Conservation (phyloP, 1,284 basidiomycete species). For the Cutaneotrichosporon arboriforme region DNA sequence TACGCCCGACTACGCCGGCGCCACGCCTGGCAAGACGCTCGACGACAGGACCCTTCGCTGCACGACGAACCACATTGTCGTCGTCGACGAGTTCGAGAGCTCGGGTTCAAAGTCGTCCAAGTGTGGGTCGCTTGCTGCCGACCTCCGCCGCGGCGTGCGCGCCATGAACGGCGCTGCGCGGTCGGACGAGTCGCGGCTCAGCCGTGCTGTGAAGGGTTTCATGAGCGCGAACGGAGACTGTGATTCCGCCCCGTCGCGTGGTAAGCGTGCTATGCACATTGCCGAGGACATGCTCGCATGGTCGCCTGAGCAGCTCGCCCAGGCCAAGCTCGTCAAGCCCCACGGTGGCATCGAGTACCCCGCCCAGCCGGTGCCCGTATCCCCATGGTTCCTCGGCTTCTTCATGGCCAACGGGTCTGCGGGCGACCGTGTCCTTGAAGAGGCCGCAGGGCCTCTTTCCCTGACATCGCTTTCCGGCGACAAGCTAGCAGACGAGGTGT, state of each 20-base stretch:
- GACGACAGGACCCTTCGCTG: background rate
- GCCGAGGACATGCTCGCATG: background rate
- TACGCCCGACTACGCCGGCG: background rate
- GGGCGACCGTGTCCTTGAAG: background rate
- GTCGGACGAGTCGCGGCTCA: no score
- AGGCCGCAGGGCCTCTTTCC: background rate
- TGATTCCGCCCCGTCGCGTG: no score
- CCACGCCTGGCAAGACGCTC: conserved; percentile 1
- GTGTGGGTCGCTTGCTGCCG: no score
- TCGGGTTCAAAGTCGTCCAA: no score
- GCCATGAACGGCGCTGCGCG: no score
- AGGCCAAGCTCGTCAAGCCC: background rate
- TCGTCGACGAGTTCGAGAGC: background rate
- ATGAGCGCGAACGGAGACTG: no score
- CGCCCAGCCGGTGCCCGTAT: background rate
- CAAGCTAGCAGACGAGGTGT: no score
- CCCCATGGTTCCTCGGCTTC: conserved; percentile 5
- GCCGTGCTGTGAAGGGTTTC: no score
- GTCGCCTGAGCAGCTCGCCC: background rate
- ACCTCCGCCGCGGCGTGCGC: background rate
- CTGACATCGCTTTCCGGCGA: background rate
- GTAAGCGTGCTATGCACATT: no score
- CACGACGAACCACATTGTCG: conserved; percentile 11
- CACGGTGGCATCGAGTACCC: background rate
- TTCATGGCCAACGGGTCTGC: background rate